Base-by-base conservation (phyloP, 257 asterid genomes). In the Lithospermum erythrorhizon region DNA sequence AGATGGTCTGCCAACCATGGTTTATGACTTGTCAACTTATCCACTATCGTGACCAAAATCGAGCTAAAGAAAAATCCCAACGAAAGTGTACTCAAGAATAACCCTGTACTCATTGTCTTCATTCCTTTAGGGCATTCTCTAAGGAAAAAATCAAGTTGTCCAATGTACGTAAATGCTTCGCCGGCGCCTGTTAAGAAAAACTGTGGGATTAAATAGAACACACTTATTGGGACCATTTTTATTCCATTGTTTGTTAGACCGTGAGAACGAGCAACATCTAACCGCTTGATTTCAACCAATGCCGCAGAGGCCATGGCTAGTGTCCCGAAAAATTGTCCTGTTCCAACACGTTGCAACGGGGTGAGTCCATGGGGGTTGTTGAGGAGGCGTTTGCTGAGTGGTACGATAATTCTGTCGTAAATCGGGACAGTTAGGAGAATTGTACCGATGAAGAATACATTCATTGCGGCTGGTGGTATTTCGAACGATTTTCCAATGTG, bases 61-160 rank as follows among this genome's bases (percentile, higher is more conserved):
- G 97, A 87, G 74, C 90, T 80, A 66, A 86, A 70, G 30, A 82
- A 87, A 41, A 79, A 84, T 52, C 95, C 95, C 2, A 90, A 53
- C 0, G 98, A 82, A 14, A 90, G 82, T 1, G 96, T 87, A 24
- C 95, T 90, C 37, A 90, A 30, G 48, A 90, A 87, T 62, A 90
- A 62, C 0, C 98, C 95, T 0, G 98, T 87, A 66, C 95, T 85
- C 81, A 90, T 87, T 0, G 98, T 86, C 54, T 90, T 90, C 98
- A 85, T 90, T 14, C 98, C 96, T 62, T 83, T 83, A 0, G 98
- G 98, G 6, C 94, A 90, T 37, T 87, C 96, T 2, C 86, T 73
- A 0, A 87, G 62, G 71, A 87, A 90, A 63, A 90, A 90, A 72
- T 90, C 98, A 0, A 90, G 86, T 41, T 90, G 98, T 3, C 98